These are phyloP conservation scores for Lonicera japonica DNA, from an alignment of 129 eudicot genomes.

Conservation along the genomic window DNA sequence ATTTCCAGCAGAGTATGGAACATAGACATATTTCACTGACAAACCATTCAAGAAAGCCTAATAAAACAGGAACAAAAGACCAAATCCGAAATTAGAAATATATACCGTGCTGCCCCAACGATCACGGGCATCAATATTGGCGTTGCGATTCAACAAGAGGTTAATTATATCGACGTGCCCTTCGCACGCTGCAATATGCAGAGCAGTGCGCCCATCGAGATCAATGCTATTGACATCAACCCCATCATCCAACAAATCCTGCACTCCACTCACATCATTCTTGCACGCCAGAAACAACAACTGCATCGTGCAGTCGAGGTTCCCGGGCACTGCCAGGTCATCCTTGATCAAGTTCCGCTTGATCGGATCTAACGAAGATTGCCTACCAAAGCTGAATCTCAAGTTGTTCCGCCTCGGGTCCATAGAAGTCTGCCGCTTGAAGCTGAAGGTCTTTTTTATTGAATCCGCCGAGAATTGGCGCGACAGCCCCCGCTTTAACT, in stretches of 20 bases:
- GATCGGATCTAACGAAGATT: slow-evolving; percentile 85
- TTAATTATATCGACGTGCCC: slow-evolving; percentile 76
- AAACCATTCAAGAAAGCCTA: too few relatives aligned
- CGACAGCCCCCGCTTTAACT: slow-evolving; percentile 74
- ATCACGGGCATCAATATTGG: slow-evolving; percentile 91
- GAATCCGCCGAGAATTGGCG: slow-evolving; percentile 88
- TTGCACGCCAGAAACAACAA: slow-evolving; percentile 67
- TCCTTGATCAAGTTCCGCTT: slow-evolving; percentile 41
- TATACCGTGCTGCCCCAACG: slow-evolving; percentile 99
- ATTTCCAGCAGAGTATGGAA: too few relatives aligned
- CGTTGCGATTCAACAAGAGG: slow-evolving; percentile 57
- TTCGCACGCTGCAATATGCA: slow-evolving; percentile 94
- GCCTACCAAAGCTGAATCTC: slow-evolving; percentile 84
- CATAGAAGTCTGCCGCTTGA: slow-evolving; percentile 66
- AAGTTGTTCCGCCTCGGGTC: slow-evolving; percentile 58
- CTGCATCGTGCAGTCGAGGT: slow-evolving; percentile 83
- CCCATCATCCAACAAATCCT: slow-evolving; percentile 76
- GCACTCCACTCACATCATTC: slow-evolving; percentile 65
- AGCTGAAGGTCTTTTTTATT: slow-evolving; percentile 50
- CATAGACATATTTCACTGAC: too few relatives aligned
- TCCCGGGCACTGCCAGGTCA: slow-evolving; percentile 60
- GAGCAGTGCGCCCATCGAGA: slow-evolving; percentile 91
- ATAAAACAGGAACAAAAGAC: too few relatives aligned
- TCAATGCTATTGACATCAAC: slow-evolving; percentile 92
- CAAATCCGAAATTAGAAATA: too few relatives aligned